Percentiles rank a stretch among this genome's conserved stretches.
phyloP scores from a whole-genome alignment of 176 grass and related monocot genomes.

The Thalia dealbata region DNA sequence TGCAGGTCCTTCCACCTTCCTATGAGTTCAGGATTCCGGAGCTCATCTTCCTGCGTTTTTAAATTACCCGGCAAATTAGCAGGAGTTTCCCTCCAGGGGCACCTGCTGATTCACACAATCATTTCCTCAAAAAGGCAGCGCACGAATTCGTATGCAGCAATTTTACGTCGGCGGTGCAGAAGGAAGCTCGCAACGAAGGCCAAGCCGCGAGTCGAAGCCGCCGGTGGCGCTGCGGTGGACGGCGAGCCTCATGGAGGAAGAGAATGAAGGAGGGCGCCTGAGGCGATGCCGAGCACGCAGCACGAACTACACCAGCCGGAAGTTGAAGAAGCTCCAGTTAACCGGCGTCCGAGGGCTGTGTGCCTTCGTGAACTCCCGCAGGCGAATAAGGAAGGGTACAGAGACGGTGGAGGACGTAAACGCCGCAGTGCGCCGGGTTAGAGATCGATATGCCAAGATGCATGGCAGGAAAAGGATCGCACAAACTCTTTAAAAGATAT shows the following conservation, averaged over 20 bases:
- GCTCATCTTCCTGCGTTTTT: slow-evolving; percentile 11
- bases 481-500: too few relatives aligned
- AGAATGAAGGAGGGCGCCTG: slow-evolving; percentile 15
- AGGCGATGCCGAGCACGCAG: slow-evolving; percentile 29
- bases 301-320: slow-evolving; percentile 17
- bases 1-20: slow-evolving; percentile 8
- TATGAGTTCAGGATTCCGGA: slow-evolving; percentile 2
- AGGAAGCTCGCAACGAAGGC: background rate
- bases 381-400: slow-evolving; percentile 54
- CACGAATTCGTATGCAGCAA: too few relatives aligned
- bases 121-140: background rate
- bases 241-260: background rate
- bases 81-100: background rate
- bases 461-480: too few relatives aligned
- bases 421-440: slow-evolving; percentile 54
- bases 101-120: background rate
- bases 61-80: slow-evolving; percentile 6
- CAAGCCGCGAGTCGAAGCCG: background rate
- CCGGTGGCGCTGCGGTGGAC: background rate
- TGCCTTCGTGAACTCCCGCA: slow-evolving; percentile 57
- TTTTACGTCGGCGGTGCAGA: background rate
- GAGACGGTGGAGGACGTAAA: slow-evolving; percentile 41
- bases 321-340: slow-evolving; percentile 60
- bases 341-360: slow-evolving; percentile 43
- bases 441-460: too few relatives aligned